Conservation (phyloP, 345 rosid genomes). For the Populus nigra region DNA sequence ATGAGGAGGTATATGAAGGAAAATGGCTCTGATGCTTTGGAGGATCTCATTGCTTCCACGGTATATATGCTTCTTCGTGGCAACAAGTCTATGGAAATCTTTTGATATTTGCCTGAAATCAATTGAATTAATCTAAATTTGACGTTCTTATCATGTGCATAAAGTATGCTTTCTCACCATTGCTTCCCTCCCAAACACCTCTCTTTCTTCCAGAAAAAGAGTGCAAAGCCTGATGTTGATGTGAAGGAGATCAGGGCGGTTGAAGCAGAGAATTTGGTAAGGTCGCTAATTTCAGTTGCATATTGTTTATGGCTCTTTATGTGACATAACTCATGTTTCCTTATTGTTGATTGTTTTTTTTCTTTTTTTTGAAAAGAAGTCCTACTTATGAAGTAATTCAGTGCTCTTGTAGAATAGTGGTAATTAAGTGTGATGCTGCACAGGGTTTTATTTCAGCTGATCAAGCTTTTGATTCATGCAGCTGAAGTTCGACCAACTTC, state of each 20-base stretch:
- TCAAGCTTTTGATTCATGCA: slow-evolving; percentile 4
- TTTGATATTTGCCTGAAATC: not conserved
- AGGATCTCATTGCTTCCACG: slow-evolving; percentile 19
- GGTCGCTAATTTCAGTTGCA: not conserved
- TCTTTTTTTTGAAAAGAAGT: not conserved
- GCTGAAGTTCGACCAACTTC: not conserved
- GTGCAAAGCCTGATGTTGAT: not conserved
- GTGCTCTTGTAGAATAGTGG: not conserved
- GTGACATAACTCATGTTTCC: not conserved
- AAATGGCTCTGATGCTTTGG: slow-evolving; percentile 22
- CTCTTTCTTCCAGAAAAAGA: not conserved
- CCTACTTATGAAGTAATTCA: not conserved
- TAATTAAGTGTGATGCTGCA: not conserved
- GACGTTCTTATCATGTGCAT: not conserved
- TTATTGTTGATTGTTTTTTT: not conserved
- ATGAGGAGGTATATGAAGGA: slow-evolving; percentile 10
- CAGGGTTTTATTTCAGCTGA: not conserved
- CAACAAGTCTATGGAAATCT: not conserved
- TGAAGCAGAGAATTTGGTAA: not conserved
- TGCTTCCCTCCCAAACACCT: too few species aligned
- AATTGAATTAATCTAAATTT: not conserved
- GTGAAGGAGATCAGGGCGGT: not conserved
- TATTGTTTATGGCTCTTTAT: not conserved
- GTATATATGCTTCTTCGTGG: slow-evolving; percentile 1
- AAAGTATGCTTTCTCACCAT: not conserved